Base-by-base conservation (phyloP, 371 early-diverging fungal species). In the Saksenaea oblongispora region DNA sequence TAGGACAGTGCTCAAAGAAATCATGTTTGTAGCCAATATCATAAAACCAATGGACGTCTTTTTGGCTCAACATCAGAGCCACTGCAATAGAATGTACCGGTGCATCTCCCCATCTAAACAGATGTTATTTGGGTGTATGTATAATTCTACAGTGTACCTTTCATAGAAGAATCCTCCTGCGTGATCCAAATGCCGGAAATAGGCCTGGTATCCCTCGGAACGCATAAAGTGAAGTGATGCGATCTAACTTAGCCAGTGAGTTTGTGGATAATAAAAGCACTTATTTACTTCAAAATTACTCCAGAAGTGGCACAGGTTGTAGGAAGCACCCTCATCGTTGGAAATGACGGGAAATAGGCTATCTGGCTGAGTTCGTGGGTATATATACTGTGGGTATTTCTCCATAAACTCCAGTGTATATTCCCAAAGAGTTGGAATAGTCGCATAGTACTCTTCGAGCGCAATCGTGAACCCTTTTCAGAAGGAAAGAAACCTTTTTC, bases 51-150 rank as follows among this genome's bases (percentile, higher is more conserved):
- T 95, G 95, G 17, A 96, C 84, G 74, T 94, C 86, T 28, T 80
- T 75, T 69, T 81, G 84, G 26, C 82, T 80, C 22, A 97, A 70
- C 79, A 95, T 83, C 62, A 98, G 61, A 0, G 90, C 89, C 0
- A 89, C 93, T 0, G 94, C 96, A 34, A 98, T 79, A 3, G 94
- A 93, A 63, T 96, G 98, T 2, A 97, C 89, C 11, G 98, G 97
- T 14, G 97, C 98, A 83, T 97, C 98, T 7, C 97, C 97, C 97
- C 97, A 97, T 54, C 79, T 80, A 56, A 41, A 61, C 81, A 84
- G 69, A 31, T 31, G 7, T 31, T 31, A 31, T 31, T 31, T 31
- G 31, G 13, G 36, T 36, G n/a, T 18, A 44, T 11, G 44, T 10
- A n/a, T 44, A 14, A 44, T 17, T 1, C 10, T 13, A 15, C 10